Conservation (phyloP, 2,329 filamentous ascomycete species). For the Apiospora sp. region DNA sequence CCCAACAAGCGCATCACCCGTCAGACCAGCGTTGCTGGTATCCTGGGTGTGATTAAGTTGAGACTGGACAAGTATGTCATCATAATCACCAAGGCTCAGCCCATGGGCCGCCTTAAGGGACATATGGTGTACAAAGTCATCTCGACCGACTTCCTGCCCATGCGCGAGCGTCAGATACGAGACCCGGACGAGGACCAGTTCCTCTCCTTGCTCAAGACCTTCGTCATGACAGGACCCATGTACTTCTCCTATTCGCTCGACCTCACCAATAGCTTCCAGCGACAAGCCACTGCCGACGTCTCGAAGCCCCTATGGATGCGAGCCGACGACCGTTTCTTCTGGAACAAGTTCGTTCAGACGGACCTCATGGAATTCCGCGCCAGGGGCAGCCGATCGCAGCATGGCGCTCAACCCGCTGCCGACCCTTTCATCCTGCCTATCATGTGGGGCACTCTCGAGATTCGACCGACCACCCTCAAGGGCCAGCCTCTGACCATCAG, state of each 20-base stretch:
- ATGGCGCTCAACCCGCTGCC: conserved; percentile 74
- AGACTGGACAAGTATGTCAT: conserved; percentile 97
- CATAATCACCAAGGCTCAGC: conserved; percentile 91
- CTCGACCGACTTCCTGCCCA: conserved; percentile 89
- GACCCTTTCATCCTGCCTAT: conserved; percentile 95
- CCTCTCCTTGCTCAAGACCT: conserved; percentile 79
- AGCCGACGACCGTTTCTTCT: conserved; percentile 97
- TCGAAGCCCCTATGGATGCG: conserved; percentile 85
- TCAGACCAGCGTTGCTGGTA: conserved; percentile 93
- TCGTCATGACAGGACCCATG: conserved; percentile 86
- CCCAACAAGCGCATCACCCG: conserved; percentile 74
- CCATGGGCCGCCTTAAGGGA: conserved; percentile 89
- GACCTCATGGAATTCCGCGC: conserved; percentile 90
- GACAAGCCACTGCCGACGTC: conserved; percentile 80
- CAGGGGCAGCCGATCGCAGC: conserved; percentile 66
- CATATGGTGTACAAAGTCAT: conserved; percentile 96
- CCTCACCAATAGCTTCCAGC: conserved; percentile 95
- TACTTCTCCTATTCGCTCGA: conserved; percentile 99
- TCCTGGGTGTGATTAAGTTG: conserved; percentile 91
- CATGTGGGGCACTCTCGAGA: conserved; percentile 95
- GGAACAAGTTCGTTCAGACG: conserved; percentile 92
- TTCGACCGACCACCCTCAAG: conserved; percentile 86
- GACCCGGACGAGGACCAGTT: conserved; percentile 96
- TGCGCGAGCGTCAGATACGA: conserved; percentile 89
- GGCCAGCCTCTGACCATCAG: conserved; percentile 83